These are phyloP conservation scores for Ilex asprella DNA, from an alignment of 257 asterid species.

Conservation along the genomic window DNA sequence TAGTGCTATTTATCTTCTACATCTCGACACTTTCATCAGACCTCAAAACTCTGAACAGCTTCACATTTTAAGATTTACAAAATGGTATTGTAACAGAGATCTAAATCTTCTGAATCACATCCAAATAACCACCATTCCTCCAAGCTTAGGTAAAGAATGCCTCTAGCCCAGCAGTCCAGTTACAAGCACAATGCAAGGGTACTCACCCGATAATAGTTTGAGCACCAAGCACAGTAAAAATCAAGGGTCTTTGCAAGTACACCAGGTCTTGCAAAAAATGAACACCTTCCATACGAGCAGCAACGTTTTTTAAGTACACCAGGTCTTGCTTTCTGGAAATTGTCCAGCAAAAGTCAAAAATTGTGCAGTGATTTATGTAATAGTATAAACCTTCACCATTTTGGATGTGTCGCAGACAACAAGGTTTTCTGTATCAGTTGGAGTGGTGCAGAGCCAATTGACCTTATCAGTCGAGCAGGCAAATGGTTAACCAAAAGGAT, in stretches of 20 bases:
- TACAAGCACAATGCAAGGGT: no score
- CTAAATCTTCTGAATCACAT: background rate
- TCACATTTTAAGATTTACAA: background rate
- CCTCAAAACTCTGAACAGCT: background rate
- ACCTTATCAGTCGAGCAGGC: slow-evolving; percentile 42
- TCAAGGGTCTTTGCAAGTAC: background rate
- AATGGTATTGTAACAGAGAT: background rate
- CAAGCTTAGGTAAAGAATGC: background rate
- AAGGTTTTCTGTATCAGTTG: slow-evolving; percentile 74
- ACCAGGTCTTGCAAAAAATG: no score
- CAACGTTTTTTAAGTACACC: background rate
- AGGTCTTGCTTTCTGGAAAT: background rate
- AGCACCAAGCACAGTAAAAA: background rate
- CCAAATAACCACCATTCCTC: background rate
- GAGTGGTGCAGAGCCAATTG: slow-evolving; percentile 85
- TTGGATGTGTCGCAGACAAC: slow-evolving; percentile 88
- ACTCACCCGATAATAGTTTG: background rate
- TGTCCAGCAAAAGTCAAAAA: slow-evolving; percentile 33
- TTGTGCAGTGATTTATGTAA: slow-evolving; percentile 34
- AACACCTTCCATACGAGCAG: background rate
- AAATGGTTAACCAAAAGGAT: slow-evolving; percentile 8
- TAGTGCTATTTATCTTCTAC: no score
- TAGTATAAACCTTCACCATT: slow-evolving; percentile 63
- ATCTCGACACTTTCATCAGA: no score
- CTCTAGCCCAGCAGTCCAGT: background rate